Evolutionary conservation across 495 filamentous ascomycete species (phyloP), one percentile per base, ranked within the genome.

Genomic region (Hyaloscypha hepaticicola): DNA sequence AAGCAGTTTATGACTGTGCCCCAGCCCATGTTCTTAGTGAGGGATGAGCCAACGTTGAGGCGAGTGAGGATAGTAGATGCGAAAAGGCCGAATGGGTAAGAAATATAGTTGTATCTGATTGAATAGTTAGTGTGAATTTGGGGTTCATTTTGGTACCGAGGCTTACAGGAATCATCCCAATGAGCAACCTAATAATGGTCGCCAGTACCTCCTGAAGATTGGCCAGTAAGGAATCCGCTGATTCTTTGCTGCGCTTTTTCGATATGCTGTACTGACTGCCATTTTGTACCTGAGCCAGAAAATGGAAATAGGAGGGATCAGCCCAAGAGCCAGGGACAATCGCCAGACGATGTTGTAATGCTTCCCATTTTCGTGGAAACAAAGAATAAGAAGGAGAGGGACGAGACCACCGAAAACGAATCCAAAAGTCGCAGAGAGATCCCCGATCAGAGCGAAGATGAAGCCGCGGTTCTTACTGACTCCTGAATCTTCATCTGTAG

Each of bases 241-340:
- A 52, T 65, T 71, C 64, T 81, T 79, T 45, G 82, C 78, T 2
- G 77, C 80, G 5, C 76, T 75, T 33, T 76, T 75, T 12, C 78
- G 76, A 55, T 82, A 83, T 5, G 79, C 74, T 24, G 73, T 75
- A 1, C 79, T 79, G 65, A 82, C 79, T 16, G 79, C 69, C 76
- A 83, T 82, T 61, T 75, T 77, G 53, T 82, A 72, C 7, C 81
- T 77, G 67, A 83, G 82, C 68, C 78, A 81, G 60, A 83, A 81
- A 3, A 83, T 72, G 5, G 75, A 73, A n/a, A 83, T 64, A 6
- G 81, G 82, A 69, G 78, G 77, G 57, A 83, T 70, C 29, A 80
- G 76, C 19, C 80, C 81, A 49, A 83, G 76, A 1, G 67, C 66
- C 0, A 81, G 22, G 5, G 73, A 65, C 67, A 79, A 74, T 4